Base-by-base conservation (phyloP, 2,329 filamentous ascomycete species). In the Colletotrichum musae region DNA sequence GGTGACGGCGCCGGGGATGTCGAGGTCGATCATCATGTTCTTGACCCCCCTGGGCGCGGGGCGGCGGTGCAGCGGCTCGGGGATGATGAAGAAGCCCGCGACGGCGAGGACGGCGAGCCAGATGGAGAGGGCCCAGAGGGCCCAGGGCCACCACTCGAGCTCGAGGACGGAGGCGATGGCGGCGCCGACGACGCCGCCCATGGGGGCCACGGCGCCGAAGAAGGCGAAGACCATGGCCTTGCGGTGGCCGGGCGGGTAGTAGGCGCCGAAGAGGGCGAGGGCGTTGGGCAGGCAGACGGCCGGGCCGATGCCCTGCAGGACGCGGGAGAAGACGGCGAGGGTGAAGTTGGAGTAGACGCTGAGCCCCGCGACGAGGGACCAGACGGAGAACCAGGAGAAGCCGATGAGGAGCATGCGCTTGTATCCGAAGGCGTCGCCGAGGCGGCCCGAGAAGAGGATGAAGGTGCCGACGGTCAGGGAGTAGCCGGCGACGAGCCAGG, bases 201-300 rank as follows among this genome's bases (percentile, higher is more conserved):
- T 75, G 0, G 86, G 85, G 0, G 84, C 82, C 21, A 83, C 82
- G 0, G 82, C 81, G 0, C 83, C 82, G 62, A 87, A 85, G 3
- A 86, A 76, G 3, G 81, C 80, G 70, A 93, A 91, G 0, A 88
- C 83, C 79, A 92, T 87, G 56, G 88, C 84, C 76, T 91, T 92
- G 67, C 85, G 82, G 60, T 78, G 80, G 0, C 90, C 89, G 0
- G 87, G 87, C 0, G 82, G 78, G 71, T 91, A 92, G 0, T 86
- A 83, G 0, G 81, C 80, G 2, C 89, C 90, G 0, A 93, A 77
- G 13, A 93, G 82, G 2, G 89, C 90, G 24, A 93, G 78, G 0
- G 83, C 89, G 70, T 92, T 93, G 0, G 91, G 91, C 26, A 93
- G 80, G 12, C 86, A 79, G 41, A 93, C 81, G 0, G 90, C 89